Evolutionary conservation across 2,329 filamentous ascomycete species (phyloP).

Genomic region (Biscogniauxia marginata): DNA sequence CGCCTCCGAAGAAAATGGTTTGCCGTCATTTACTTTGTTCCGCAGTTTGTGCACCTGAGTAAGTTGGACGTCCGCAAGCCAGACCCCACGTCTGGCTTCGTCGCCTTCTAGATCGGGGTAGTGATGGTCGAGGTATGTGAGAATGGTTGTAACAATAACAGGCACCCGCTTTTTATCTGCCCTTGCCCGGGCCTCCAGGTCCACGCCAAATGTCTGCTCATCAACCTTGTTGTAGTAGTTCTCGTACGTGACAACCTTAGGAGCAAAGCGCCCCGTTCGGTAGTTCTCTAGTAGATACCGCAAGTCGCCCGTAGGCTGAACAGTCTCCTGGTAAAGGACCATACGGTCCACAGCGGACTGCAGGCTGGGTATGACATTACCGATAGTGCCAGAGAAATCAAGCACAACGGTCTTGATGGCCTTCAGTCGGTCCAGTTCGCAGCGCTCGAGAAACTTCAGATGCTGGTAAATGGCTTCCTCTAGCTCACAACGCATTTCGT

Average conservation of each 20-base stretch:
- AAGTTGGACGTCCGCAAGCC: constrained; percentile 90
- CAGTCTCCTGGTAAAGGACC: constrained; percentile 98
- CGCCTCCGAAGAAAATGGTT: constrained; percentile 70
- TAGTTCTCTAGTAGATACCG: constrained; percentile 96
- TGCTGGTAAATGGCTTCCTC: constrained; percentile 94
- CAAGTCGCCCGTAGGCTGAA: constrained; percentile 88
- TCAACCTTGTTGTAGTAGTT: constrained; percentile 99
- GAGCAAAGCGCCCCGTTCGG: constrained; percentile 87
- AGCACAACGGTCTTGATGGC: constrained; percentile 97
- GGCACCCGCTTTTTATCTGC: constrained; percentile 96
- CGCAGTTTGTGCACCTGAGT: constrained; percentile 82
- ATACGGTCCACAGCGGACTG: constrained; percentile 97
- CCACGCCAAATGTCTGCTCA: constrained; percentile 96
- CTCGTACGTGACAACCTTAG: constrained; percentile 89
- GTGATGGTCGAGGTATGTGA: constrained; percentile 94
- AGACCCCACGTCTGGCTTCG: constrained; percentile 86
- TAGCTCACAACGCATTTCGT: constrained; percentile 87
- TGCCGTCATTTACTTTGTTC: constrained; percentile 81
- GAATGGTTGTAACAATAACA: constrained; percentile 83
- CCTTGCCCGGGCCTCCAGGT: constrained; percentile 90
- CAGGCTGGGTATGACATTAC: constrained; percentile 94
- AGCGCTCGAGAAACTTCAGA: constrained; percentile 93
- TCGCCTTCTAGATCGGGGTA: constrained; percentile 98
- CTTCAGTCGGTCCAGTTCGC: constrained; percentile 92
- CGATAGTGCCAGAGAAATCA: constrained; percentile 95